Base-by-base conservation (phyloP, 2,329 filamentous ascomycete species). In the Beauveria asiatica region DNA sequence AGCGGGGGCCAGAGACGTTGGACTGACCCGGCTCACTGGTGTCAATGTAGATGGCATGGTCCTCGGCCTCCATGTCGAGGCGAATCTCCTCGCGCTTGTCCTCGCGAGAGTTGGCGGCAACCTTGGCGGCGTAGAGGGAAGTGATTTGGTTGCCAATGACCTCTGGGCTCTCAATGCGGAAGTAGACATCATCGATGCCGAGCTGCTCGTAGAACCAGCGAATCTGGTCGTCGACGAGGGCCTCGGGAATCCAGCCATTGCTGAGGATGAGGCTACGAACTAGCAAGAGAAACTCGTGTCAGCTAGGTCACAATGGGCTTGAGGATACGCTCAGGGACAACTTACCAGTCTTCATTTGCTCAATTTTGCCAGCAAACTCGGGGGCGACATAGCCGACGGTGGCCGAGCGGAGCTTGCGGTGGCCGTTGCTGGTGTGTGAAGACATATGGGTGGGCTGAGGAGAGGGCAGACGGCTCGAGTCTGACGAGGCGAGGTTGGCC, bases 21-120 rank as follows among this genome's bases (percentile, higher is more conserved):
- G 87, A 89, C 67, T 90, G 80, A 65, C 94, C 94, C 17, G 94
- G 93, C 70, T 88, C 88, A 74, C 92, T 97, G 59, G 94, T 99
- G 73, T 99, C 94, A 67, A 99, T 97, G 78, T 97, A 99, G 70
- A 97, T 95, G 62, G 94, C 94, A 71, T 97, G 94, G 72, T 97
- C 94, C 62, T 82, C 78, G 23, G 91, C 91, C 76, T 99, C 94
- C 84, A 97, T 97, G 72, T 97, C 93, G 46, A 99, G 79, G 64
- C 92, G 86, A 68, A 99, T 97, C 76, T 97, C 92, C 68, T 97
- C 83, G 66, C 88, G 87, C 80, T 95, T 95, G 76, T 97, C 93
- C 73, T 95, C 89, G 61, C 94, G 86, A 41, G 93, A 91, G 72
- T 90, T 94, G 9, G 94, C 92, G 42, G 94, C 94, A 51, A 97